Conservation (phyloP, 164 flowering plant species). For the Litsea cubeba region DNA sequence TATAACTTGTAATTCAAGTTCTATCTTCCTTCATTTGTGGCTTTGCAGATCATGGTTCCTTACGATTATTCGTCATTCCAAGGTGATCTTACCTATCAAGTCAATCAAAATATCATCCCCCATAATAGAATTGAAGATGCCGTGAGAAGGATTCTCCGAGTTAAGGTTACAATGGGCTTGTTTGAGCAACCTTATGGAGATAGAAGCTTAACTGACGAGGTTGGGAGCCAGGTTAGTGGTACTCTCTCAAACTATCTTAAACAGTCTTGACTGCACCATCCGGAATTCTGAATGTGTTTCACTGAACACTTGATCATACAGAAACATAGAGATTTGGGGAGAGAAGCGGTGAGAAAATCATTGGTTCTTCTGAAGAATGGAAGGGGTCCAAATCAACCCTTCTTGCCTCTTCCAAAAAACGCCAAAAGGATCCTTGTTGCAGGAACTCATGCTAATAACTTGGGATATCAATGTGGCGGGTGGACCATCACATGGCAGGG, state of each 20-base stretch:
- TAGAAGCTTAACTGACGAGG: conserved; percentile 7
- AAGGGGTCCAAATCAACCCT: conserved; percentile 12
- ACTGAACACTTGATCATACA: conserved; percentile 3
- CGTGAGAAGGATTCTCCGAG: conserved; percentile 14
- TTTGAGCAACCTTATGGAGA: conserved; percentile 15
- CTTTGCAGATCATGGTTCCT: conserved; percentile 13
- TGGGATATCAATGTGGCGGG: conserved; percentile 38
- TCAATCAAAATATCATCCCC: conserved; percentile 7
- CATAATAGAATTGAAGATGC: conserved; percentile 13
- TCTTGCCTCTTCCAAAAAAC: conserved; percentile 33
- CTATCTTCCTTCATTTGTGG: neutral
- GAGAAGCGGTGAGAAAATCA: conserved; percentile 35
- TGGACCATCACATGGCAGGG: conserved; percentile 38
- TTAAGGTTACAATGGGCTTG: conserved; percentile 14
- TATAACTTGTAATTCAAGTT: neutral
- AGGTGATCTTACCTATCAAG: conserved; percentile 7
- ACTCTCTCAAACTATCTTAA: neutral
- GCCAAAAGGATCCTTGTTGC: conserved; percentile 33
- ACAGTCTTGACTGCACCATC: neutral
- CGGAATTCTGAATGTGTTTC: too few species aligned
- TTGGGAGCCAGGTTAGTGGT: conserved; percentile 11
- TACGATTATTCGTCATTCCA: conserved; percentile 7
- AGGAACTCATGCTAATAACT: conserved; percentile 31
- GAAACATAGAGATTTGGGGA: conserved; percentile 34
- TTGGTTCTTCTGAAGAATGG: conserved; percentile 35